Base-by-base conservation (phyloP, 1,284 basidiomycete species). In the Mycena citricolor region DNA sequence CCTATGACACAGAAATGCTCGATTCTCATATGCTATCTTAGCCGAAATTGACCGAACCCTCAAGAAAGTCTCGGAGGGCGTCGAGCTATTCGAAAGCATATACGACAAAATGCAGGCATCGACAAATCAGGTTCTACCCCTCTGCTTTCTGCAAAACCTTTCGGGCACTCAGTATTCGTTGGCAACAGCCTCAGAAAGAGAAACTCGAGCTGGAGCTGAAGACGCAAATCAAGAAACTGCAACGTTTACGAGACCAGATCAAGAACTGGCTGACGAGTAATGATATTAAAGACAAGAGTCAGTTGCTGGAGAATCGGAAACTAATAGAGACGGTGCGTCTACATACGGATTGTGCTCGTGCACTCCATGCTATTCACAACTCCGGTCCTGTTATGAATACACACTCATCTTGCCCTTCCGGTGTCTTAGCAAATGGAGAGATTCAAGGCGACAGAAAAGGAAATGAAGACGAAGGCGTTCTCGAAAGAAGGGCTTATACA, bases 401-500 rank as follows among this genome's bases (percentile, higher is more conserved):
- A 17, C 17, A 28, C 35, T 48, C 28, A 43, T 43, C 54, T 49
- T 48, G 37, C 32, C 47, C 44, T 41, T 57, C 51, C 31, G n/a
- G 5, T 16, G 26, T 17, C 35, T 52, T 68, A 98, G 94, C 97
- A 99, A 97, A 99, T 99, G 97, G 97, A 99, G 73, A 93, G 92
- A 62, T 99, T 99, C 81, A 99, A 99, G 63, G 95, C 95, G 19
- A 92, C 93, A 68, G 97, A 99, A 73, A 99, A 99, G 74, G 97
- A 99, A 70, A 98, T 99, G 94, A 99, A 99, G 80, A 99, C 97
- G 52, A 99, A 99, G 66, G 97, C 97, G 0, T 99, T 99, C 71
- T 98, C 94, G 23, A 99, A 99, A 68, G 97, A 98, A 67, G 97
- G 97, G 26, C 79, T 99, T 25, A 97, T 90, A 53, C 92, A 94